These are phyloP conservation scores for Paramecium primaurelia DNA, from an alignment of 73 alveolate genomes.

Conservation along the genomic window DNA sequence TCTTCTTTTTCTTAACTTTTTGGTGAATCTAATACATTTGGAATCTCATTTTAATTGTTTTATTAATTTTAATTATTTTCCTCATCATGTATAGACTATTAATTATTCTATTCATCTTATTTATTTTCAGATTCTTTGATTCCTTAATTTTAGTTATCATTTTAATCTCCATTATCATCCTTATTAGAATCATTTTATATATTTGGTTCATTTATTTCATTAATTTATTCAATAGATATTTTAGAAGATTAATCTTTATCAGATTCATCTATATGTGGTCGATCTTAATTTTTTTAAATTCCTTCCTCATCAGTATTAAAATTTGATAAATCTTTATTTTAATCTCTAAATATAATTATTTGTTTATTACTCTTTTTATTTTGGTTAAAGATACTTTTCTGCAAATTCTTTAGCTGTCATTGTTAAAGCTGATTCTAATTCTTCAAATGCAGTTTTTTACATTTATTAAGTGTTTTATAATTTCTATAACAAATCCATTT, in stretches of 20 bases:
- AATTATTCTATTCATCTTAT: neutral
- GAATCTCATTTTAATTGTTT: neutral
- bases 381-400: constrained; percentile 37
- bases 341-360: neutral
- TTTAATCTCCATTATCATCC: neutral
- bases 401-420: constrained; percentile 45
- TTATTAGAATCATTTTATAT: neutral
- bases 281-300: neutral
- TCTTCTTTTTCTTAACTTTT: neutral
- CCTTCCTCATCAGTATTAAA: neutral
- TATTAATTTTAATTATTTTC: neutral
- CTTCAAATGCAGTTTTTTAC: constrained; percentile 56
- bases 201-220: neutral
- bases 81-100: neutral
- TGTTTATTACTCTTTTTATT: neutral
- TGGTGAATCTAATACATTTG: neutral
- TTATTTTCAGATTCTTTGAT: neutral
- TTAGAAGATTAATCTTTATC: neutral
- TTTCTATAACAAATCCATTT: constrained; percentile 25
- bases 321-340: neutral
- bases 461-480: constrained; percentile 46
- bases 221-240: neutral
- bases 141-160: neutral
- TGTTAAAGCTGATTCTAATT: constrained; percentile 50
- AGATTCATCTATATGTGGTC: neutral